Evolutionary conservation across 441 rosid species (phyloP).

Genomic region (Metrosideros polymorpha): DNA sequence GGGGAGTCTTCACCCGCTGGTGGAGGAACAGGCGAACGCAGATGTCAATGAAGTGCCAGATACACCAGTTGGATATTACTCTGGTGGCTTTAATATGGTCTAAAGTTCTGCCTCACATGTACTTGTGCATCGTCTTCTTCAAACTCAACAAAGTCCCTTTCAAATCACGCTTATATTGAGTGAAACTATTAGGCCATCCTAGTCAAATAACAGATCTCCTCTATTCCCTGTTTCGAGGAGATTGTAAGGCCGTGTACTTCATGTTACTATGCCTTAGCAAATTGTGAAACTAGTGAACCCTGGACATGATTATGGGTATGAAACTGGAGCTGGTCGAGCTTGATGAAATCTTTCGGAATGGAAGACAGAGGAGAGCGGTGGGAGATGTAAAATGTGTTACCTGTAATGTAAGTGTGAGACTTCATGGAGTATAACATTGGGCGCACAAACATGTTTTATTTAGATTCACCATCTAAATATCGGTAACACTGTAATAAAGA

Average conservation of each 20-base stretch:
- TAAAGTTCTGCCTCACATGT: background rate
- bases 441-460: too few relatives aligned
- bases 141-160: background rate
- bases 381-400: background rate
- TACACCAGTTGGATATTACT: background rate
- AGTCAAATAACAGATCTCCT: background rate
- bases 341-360: background rate
- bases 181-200: background rate
- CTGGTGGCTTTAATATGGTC: background rate
- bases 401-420: background rate
- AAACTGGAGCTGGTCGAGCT: background rate
- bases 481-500: background rate
- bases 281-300: background rate
- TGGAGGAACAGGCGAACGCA: background rate
- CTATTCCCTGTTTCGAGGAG: background rate
- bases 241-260: background rate
- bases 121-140: background rate
- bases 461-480: too few relatives aligned
- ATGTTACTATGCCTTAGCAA: background rate
- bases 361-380: background rate
- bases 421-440: background rate
- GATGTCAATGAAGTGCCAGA: constrained; percentile 3
- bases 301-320: background rate
- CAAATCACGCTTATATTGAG: background rate
- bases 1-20: constrained; percentile 24